A percentile compares a stretch with the other conserved stretches of the same genome.
These are phyloP conservation scores for Phytophthora boehmeriae DNA, from an alignment of 352 stramenopile genomes.

Conservation along the genomic window DNA sequence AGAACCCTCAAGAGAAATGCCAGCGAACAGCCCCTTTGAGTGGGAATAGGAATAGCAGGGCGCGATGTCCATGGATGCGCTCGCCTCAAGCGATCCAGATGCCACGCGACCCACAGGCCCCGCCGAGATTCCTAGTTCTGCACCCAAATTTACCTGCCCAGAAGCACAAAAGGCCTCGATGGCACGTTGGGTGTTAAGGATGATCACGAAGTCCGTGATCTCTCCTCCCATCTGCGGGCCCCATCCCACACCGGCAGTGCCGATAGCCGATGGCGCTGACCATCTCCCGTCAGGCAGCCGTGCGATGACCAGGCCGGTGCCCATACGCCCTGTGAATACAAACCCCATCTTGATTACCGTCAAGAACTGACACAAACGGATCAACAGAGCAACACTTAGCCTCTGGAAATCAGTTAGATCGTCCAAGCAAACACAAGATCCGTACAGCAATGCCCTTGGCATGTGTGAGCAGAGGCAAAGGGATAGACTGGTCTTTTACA, in stretches of 20 bases:
- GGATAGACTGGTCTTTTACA: constrained; percentile 92
- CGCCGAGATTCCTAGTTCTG: constrained; percentile 87
- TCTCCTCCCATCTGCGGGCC: constrained; percentile 92
- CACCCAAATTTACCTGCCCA: constrained; percentile 90
- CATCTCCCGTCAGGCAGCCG: constrained; percentile 92
- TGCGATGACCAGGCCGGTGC: constrained; percentile 94
- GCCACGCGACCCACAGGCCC: constrained; percentile 91
- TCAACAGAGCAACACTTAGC: neutral
- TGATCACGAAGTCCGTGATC: constrained; percentile 94
- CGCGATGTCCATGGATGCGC: constrained; percentile 77
- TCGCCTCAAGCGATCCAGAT: constrained; percentile 74
- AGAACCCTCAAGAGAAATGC: constrained; percentile 90
- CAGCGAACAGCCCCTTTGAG: constrained; percentile 89
- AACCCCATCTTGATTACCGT: constrained; percentile 93
- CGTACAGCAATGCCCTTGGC: constrained; percentile 90
- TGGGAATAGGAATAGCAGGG: constrained; percentile 94
- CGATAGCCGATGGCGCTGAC: constrained; percentile 96
- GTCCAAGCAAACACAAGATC: constrained; percentile 2
- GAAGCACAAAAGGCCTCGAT: constrained; percentile 88
- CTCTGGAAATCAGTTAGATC: neutral
- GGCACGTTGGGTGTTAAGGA: constrained; percentile 91
- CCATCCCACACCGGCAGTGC: constrained; percentile 89
- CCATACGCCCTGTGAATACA: constrained; percentile 83
- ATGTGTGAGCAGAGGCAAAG: constrained; percentile 84
- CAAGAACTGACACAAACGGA: constrained; percentile 68